Evolutionary conservation across 345 rosid genomes (phyloP), one percentile per base, ranked within the genome.

Genomic region (Lepidium aucheri): DNA sequence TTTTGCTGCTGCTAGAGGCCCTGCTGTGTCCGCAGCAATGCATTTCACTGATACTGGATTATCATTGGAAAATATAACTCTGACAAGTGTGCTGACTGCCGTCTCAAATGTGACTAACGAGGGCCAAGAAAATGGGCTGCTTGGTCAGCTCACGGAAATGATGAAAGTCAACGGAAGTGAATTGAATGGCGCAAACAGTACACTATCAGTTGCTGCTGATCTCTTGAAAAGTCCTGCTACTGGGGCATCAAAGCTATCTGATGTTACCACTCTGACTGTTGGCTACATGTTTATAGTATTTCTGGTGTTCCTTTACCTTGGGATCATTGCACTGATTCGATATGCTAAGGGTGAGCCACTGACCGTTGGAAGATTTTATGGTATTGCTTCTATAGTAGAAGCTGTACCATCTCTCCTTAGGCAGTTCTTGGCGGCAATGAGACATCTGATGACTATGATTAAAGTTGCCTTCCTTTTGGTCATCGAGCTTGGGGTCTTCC

Each of bases 401-500:
- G 87, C 91, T 35, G 79, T 94, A 69, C 97, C 97, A 53, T 91
- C 97, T 34, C 86, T 95, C 67, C 65, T 91, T 63, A 83, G 97
- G 73, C 99, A 95, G 82, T 89, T 91, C 79, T 58, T 87, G 82
- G 90, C 95, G 9, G 99, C 99, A 56, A 89, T 89, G 96, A 91
- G 85, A 82, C 99, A 95, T 79, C 84, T 95, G 78, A 91, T 95
- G 99, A 95, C 97, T 36, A 95, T 95, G 99, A 85, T 95, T 49
- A 95, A 95, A 80, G 99, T 95, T 58, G 99, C 99, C 45, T 95
- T 95, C 74, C 96, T 95, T 69, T 74, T 95, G 55, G 99, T 91
- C 65, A 91, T 94, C 68, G 99, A 91, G 77, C 97, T 94, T 63
- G 97, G 97, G 76, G 99, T 91, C 60, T 94, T 94, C 57, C 99